Conservation (phyloP, 805 yeast genomes). For the Yamadazyma akitaensis region DNA sequence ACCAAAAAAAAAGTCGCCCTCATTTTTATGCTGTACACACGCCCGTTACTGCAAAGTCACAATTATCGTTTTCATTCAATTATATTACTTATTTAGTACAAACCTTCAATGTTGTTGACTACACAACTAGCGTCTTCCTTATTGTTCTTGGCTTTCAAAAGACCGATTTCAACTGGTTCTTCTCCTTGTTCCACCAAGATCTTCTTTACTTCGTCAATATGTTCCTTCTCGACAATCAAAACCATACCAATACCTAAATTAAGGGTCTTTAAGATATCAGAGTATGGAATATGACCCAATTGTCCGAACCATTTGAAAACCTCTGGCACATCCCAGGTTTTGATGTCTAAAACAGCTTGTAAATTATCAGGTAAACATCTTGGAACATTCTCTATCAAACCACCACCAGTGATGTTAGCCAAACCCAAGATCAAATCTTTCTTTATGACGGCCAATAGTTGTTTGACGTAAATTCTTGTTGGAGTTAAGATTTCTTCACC, state of each 20-base stretch:
- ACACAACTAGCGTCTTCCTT: constrained; percentile 59
- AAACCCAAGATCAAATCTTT: constrained; percentile 74
- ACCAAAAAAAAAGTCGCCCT: background rate
- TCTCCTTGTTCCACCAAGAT: constrained; percentile 67
- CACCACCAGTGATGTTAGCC: constrained; percentile 99
- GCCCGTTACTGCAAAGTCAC: too few relatives aligned
- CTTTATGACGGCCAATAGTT: constrained; percentile 69
- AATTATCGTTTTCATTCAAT: background rate
- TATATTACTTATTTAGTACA: constrained; percentile 15
- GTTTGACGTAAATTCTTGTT: constrained; percentile 92
- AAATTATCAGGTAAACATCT: constrained; percentile 82
- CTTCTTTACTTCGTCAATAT: constrained; percentile 54
- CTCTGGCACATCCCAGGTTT: constrained; percentile 78
- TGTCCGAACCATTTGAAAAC: constrained; percentile 93
- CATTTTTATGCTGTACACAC: too few relatives aligned
- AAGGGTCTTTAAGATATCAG: constrained; percentile 84
- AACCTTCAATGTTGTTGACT: constrained; percentile 44
- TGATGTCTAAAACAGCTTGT: constrained; percentile 77
- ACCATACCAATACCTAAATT: constrained; percentile 98
- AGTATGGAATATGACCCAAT: constrained; percentile 84
- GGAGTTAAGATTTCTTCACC: constrained; percentile 89
- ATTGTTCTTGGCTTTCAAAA: constrained; percentile 33
- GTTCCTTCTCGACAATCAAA: constrained; percentile 67
- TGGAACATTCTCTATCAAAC: constrained; percentile 93
- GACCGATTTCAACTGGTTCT: constrained; percentile 54